Conservation (phyloP, 306 rosid species). For the Cercis canadensis region DNA sequence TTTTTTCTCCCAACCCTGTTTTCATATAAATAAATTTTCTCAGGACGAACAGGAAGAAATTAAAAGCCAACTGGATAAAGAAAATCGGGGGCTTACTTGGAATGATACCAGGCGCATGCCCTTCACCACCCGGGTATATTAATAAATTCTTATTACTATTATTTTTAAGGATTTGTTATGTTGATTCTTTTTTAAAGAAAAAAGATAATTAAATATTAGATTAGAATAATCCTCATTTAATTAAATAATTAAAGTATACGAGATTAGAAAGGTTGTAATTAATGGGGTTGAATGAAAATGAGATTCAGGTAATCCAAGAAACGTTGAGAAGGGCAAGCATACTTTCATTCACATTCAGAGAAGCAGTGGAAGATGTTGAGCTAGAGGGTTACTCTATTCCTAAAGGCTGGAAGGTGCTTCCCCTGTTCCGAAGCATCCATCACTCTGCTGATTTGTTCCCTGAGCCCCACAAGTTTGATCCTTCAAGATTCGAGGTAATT, state of each 20-base stretch:
- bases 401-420: slow-evolving; percentile 96
- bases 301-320: slow-evolving; percentile 87
- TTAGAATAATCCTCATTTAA: too few species aligned
- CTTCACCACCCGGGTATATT: slow-evolving; percentile 60
- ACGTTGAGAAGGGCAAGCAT: slow-evolving; percentile 87
- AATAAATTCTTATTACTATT: background rate
- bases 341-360: slow-evolving; percentile 90
- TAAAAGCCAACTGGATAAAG: slow-evolving; percentile 34
- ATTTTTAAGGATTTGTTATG: background rate
- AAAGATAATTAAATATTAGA: too few species aligned
- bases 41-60: slow-evolving; percentile 86
- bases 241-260: too few species aligned
- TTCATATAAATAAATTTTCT: background rate
- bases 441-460: slow-evolving; percentile 78
- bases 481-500: slow-evolving; percentile 89
- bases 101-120: slow-evolving; percentile 80
- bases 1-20: background rate
- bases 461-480: slow-evolving; percentile 84
- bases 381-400: slow-evolving; percentile 87
- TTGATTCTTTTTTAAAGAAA: too few species aligned
- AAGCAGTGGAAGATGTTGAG: slow-evolving; percentile 83
- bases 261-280: background rate
- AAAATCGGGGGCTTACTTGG: slow-evolving; percentile 76
- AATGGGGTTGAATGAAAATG: too few species aligned
- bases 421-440: slow-evolving; percentile 92